phyloP scores from a whole-genome alignment of 1,284 basidiomycete genomes.

The Cutaneotrichosporon arboriforme region DNA sequence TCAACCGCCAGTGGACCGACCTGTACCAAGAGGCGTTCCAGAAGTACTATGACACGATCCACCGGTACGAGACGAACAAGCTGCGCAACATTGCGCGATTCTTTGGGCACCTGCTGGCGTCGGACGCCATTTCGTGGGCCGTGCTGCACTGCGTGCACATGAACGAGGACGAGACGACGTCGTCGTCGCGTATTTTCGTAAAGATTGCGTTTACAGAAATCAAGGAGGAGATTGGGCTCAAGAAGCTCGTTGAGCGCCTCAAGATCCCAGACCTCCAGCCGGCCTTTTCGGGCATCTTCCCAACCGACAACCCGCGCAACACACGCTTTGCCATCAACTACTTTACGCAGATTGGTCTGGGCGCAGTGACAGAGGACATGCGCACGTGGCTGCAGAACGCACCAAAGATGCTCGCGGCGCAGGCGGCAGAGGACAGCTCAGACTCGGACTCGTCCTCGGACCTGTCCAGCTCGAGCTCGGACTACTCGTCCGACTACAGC shows the following conservation, averaged over 20 bases:
- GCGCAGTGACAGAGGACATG: constrained; percentile 90
- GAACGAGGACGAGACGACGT: constrained; percentile 97
- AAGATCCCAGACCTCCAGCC: constrained; percentile 73
- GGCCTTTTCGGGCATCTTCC: constrained; percentile 82
- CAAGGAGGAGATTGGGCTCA: constrained; percentile 86
- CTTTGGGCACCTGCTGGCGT: constrained; percentile 83
- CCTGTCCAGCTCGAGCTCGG: constrained; percentile 36
- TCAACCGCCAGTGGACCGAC: constrained; percentile 90
- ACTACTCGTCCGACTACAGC: constrained; percentile 45
- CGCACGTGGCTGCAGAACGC: constrained; percentile 92
- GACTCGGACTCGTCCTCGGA: constrained; percentile 51
- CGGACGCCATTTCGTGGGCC: constrained; percentile 85
- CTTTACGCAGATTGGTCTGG: constrained; percentile 89
- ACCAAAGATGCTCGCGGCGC: constrained; percentile 83
- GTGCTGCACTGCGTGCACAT: constrained; percentile 79
- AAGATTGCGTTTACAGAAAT: constrained; percentile 95
- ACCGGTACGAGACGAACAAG: constrained; percentile 97
- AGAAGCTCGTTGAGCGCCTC: constrained; percentile 75
- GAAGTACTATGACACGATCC: constrained; percentile 92
- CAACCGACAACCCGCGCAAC: constrained; percentile 90
- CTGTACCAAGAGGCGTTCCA: constrained; percentile 80
- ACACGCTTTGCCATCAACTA: constrained; percentile 98
- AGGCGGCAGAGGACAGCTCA: constrained; percentile 63
- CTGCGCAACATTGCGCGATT: constrained; percentile 94
- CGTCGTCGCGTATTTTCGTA: constrained; percentile 91